A percentile compares a stretch with the other conserved stretches of the same genome.
These are phyloP conservation scores for Massarina eburnea DNA, from an alignment of 2,329 filamentous ascomycete genomes.

Conservation along the genomic window DNA sequence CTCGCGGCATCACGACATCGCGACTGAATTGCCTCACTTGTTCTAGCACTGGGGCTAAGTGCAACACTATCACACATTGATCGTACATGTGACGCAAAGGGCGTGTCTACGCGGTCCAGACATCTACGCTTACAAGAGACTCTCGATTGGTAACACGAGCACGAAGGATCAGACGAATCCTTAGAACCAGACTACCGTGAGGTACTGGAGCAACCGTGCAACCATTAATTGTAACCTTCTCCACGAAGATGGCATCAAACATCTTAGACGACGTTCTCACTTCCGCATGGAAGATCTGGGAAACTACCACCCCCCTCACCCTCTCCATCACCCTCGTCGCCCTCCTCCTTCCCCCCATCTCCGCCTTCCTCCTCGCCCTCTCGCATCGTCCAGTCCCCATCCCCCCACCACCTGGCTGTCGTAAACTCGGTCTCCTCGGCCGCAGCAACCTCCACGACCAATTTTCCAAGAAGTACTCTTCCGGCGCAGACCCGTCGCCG, in stretches of 20 bases:
- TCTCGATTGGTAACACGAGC: too few relatives aligned
- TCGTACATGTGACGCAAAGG: too few relatives aligned
- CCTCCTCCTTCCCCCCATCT: conserved; percentile 20
- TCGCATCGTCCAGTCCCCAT: conserved; percentile 21
- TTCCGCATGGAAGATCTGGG: conserved; percentile 11
- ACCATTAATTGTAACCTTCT: neutral
- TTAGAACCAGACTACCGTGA: too few relatives aligned
- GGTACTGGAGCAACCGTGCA: too few relatives aligned
- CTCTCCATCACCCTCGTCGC: conserved; percentile 16
- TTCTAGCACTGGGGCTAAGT: too few relatives aligned
- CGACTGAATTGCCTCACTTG: too few relatives aligned
- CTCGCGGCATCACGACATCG: conserved; percentile 15
- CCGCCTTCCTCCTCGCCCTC: conserved; percentile 26
- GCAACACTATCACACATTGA: too few relatives aligned
- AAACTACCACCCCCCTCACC: conserved; percentile 16
- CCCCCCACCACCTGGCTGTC: conserved; percentile 50
- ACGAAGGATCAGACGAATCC: too few relatives aligned
- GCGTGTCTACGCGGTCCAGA: too few relatives aligned
- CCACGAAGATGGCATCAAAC: conserved; percentile 17
- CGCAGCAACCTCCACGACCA: conserved; percentile 60
- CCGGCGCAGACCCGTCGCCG: conserved; percentile 26
- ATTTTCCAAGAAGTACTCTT: conserved; percentile 53
- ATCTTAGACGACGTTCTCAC: conserved; percentile 16
- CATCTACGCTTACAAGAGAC: too few relatives aligned
- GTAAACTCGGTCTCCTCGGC: conserved; percentile 53